Evolutionary conservation across 805 yeast species (phyloP), one percentile per base, ranked within the genome.

Genomic region (Saccharomycopsis synnaedendra): DNA sequence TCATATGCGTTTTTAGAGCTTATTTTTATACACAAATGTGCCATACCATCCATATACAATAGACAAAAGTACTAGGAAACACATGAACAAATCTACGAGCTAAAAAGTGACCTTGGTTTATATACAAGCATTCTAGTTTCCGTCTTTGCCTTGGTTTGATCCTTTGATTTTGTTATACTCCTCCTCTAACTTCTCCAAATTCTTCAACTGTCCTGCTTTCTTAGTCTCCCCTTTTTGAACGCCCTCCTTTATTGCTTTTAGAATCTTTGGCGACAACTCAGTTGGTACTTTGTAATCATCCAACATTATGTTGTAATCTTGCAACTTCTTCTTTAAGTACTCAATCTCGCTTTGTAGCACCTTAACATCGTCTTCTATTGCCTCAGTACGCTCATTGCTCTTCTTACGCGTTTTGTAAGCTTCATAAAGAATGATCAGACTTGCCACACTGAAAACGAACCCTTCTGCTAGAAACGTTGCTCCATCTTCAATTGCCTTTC

Each of bases 381-480:
- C 70, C 48, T 80, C 87, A 49, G 81, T 71, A 51, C 85, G 73
- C 38, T 67, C 66, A 47, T 66, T 62, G 53, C 81, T 85, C 63
- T 82, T 83, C 57, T 73, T 71, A 39, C 85, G 68, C 42, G 83
- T 76, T 55, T 90, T 71, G 56, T 73, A 69, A 31, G 85, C 74
- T 60, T 87, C 95, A 59, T 73, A 85, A 8, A 86, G 58, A 7
- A 87, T 78, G 47, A 84, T 70, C 1, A 81, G 71, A 4, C 94
- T 93, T 1, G 93, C 95, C 29, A 87, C 90, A 31, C 81, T 67
- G 56, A 87, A 86, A 19, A 86, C 78, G 57, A 86, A 82, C 33
- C 79, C 60, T 60, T 86, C 95, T 41, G 90, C 81, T 8, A 86
- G 64, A 59, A 85, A 77, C 48, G 73, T 82, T 41, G 95, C 93